Conservation (phyloP, 2,329 filamentous ascomycete genomes). For the Claviceps pusilla region DNA sequence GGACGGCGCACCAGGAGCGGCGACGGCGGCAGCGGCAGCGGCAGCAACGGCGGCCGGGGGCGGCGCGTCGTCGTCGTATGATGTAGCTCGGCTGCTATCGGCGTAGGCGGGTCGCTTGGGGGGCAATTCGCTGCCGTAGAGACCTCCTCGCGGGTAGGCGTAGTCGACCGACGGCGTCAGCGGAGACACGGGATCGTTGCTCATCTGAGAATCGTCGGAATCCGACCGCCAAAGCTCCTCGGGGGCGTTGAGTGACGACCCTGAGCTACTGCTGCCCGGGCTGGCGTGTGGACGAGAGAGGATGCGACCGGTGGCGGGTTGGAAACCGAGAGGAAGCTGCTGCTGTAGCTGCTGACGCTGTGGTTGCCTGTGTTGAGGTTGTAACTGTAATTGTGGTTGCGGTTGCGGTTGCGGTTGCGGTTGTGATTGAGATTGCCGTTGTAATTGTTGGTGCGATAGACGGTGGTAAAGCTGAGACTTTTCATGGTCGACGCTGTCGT, state of each 20-base stretch:
- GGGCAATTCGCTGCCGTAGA: conserved; percentile 22
- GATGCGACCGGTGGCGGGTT: conserved; percentile 18
- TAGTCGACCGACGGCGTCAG: conserved; percentile 36
- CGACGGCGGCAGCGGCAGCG: conserved; percentile 9
- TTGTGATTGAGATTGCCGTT: not conserved
- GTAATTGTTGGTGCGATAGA: not conserved
- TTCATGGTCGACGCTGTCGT: conserved; percentile 22
- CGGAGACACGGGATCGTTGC: conserved; percentile 39
- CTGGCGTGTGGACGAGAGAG: conserved; percentile 20
- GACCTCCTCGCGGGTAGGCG: conserved; percentile 24
- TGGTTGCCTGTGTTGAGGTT: no score
- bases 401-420: no score
- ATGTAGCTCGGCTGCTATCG: conserved; percentile 29
- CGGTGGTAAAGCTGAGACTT: conserved; percentile 9
- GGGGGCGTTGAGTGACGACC: conserved; percentile 35
- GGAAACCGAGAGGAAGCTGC: conserved; percentile 16
- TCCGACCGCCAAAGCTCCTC: conserved; percentile 40
- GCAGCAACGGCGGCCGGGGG: conserved; percentile 13
- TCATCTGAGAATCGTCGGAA: conserved; percentile 46
- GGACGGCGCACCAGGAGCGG: not conserved
- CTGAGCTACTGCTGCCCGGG: conserved; percentile 22
- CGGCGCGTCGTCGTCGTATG: conserved; percentile 36
- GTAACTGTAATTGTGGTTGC: no score
- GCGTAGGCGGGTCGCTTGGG: conserved; percentile 28
- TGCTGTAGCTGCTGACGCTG: not conserved